Conservation (phyloP, 768 basidiomycete species). For the Hypholoma sublateritium region DNA sequence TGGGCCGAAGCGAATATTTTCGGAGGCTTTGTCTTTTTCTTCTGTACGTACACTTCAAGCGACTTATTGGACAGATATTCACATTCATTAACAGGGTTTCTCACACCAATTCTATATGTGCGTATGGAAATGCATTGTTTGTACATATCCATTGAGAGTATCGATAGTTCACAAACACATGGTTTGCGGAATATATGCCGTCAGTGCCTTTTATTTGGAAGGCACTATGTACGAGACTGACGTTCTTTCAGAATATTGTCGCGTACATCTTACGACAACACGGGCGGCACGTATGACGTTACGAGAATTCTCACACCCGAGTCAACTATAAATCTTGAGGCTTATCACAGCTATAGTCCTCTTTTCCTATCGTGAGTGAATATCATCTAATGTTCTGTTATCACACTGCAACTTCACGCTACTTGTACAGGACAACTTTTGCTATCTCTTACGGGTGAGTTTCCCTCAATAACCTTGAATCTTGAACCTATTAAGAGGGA, state of each 20-base stretch:
- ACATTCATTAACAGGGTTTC: constrained; percentile 38
- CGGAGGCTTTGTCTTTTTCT: constrained; percentile 61
- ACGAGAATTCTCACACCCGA: constrained; percentile 50
- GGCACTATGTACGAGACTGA: background rate
- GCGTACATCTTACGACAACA: constrained; percentile 61
- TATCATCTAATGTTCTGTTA: background rate
- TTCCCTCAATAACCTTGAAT: background rate
- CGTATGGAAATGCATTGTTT: constrained; percentile 14
- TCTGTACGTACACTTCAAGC: constrained; percentile 38
- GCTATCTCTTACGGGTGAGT: constrained; percentile 64
- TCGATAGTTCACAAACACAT: constrained; percentile 56
- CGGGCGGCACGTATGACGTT: constrained; percentile 55
- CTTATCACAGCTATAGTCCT: constrained; percentile 55
- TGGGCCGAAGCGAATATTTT: constrained; percentile 74
- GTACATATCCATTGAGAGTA: background rate
- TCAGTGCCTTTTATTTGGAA: constrained; percentile 29
- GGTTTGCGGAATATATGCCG: constrained; percentile 56
- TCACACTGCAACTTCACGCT: background rate
- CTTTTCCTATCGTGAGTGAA: constrained; percentile 50
- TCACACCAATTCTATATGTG: constrained; percentile 57
- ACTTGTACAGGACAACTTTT: constrained; percentile 50
- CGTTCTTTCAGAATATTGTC: constrained; percentile 45
- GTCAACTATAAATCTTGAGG: constrained; percentile 48
- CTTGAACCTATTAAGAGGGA: background rate
- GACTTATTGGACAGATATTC: background rate